phyloP scores from a whole-genome alignment of 139 green algal species.

The Bryopsis sp. region DNA sequence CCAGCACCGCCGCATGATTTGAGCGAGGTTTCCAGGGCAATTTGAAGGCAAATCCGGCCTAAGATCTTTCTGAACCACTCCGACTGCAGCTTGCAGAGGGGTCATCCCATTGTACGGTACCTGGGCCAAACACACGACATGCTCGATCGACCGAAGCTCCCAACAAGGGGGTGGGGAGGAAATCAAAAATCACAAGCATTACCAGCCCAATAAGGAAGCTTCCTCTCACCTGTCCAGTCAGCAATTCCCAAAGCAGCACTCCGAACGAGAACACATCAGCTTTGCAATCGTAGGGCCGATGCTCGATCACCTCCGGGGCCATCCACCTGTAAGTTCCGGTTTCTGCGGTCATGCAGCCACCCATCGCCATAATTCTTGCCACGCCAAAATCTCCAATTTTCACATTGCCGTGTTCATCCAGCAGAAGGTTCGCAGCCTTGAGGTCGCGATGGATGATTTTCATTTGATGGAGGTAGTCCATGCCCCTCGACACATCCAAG shows the following conservation, averaged over 20 bases:
- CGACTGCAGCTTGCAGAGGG: constrained; percentile 78
- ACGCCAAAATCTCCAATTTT: constrained; percentile 98
- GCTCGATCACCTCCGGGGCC: constrained; percentile 98
- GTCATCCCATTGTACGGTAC: constrained; percentile 91
- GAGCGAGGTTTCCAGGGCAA: constrained; percentile 52
- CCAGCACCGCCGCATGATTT: constrained; percentile 81
- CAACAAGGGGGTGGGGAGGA: neutral
- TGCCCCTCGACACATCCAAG: constrained; percentile 83
- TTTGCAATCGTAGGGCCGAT: constrained; percentile 86
- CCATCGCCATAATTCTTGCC: constrained; percentile 72
- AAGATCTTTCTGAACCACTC: constrained; percentile 95
- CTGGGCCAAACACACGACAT: constrained; percentile 15
- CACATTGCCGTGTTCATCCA: constrained; percentile 84
- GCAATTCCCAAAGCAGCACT: constrained; percentile 56
- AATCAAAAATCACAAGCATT: neutral
- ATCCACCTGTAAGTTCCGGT: constrained; percentile 99
- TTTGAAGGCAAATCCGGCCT: constrained; percentile 63
- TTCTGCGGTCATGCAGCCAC: constrained; percentile 95
- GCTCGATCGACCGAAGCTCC: neutral
- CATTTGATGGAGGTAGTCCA: constrained; percentile 98
- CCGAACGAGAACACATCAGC: constrained; percentile 49
- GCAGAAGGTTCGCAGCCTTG: constrained; percentile 93
- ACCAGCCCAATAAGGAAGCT: neutral
- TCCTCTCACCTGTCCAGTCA: constrained; percentile 33
- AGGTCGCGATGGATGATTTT: constrained; percentile 90